phyloP scores from a whole-genome alignment of 2,329 filamentous ascomycete species.

The Neonectria punicea region DNA sequence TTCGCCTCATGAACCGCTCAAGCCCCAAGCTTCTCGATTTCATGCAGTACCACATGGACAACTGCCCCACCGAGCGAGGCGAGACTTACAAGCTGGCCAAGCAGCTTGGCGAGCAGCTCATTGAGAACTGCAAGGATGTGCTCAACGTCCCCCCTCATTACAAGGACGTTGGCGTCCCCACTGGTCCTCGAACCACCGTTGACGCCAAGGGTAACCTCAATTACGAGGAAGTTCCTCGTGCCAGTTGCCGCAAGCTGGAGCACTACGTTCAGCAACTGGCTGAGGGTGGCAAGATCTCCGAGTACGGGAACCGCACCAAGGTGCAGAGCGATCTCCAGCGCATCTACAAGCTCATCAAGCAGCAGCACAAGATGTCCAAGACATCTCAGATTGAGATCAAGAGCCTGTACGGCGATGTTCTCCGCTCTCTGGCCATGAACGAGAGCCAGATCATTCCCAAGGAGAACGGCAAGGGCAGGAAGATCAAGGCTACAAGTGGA shows the following conservation, averaged over 20 bases:
- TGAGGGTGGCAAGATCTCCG: slow-evolving; percentile 96
- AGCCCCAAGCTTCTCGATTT: slow-evolving; percentile 96
- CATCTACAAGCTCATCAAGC: slow-evolving; percentile 98
- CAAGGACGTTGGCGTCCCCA: slow-evolving; percentile 95
- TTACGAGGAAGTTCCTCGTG: slow-evolving; percentile 86
- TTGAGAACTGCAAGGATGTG: slow-evolving; percentile 97
- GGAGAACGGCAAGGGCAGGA: slow-evolving; percentile 77
- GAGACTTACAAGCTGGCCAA: slow-evolving; percentile 99
- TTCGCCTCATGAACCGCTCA: slow-evolving; percentile 98
- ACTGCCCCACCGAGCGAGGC: slow-evolving; percentile 94
- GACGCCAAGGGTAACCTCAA: slow-evolving; percentile 92
- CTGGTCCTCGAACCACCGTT: slow-evolving; percentile 90
- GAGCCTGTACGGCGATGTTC: slow-evolving; percentile 90
- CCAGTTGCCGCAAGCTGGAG: slow-evolving; percentile 94
- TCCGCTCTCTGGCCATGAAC: slow-evolving; percentile 96
- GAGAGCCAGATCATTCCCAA: slow-evolving; percentile 96
- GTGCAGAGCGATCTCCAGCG: slow-evolving; percentile 94
- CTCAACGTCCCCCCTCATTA: slow-evolving; percentile 85
- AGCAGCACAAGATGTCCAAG: slow-evolving; percentile 98
- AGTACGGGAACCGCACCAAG: slow-evolving; percentile 98
- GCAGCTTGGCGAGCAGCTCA: slow-evolving; percentile 89
- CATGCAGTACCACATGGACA: slow-evolving; percentile 99
- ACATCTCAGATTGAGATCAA: slow-evolving; percentile 97
- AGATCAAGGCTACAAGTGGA: slow-evolving; percentile 65
- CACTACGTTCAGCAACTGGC: slow-evolving; percentile 99